Evolutionary conservation across 352 stramenopile genomes (phyloP).

Genomic region (Pythium periplocum): DNA sequence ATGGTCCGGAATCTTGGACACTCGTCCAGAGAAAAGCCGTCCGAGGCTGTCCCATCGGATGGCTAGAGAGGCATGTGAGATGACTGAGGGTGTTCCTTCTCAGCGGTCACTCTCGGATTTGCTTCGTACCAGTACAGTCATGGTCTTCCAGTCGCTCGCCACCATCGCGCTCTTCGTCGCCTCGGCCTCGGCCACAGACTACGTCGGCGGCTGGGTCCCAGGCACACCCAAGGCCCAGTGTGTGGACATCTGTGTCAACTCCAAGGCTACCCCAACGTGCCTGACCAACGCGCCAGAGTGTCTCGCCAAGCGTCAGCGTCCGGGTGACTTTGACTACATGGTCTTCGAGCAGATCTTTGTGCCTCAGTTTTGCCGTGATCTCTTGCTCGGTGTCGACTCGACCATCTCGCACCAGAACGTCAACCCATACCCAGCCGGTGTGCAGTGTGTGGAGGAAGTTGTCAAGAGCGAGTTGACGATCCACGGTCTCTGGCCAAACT

Average conservation of each 20-base stretch:
- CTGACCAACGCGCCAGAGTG: constrained; percentile 39
- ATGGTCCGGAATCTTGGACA: too few species aligned
- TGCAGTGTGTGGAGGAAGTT: constrained; percentile 32
- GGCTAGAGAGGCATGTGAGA: too few species aligned
- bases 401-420: constrained; percentile 82
- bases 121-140: too few species aligned
- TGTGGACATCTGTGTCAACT: constrained; percentile 57
- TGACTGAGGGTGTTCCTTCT: too few species aligned
- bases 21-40: too few species aligned
- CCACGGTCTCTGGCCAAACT: constrained; percentile 76
- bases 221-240: constrained; percentile 31
- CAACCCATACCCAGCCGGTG: constrained; percentile 50
- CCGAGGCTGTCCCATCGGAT: too few species aligned
- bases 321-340: constrained; percentile 63
- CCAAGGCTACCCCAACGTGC: constrained; percentile 40
- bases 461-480: constrained; percentile 60
- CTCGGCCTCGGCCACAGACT: constrained; percentile 28
- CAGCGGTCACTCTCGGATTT: too few species aligned
- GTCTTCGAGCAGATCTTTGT: constrained; percentile 66
- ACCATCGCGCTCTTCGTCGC: constrained; percentile 1
- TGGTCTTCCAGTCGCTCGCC: background rate
- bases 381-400: constrained; percentile 60
- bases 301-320: constrained; percentile 42
- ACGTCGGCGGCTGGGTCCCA: constrained; percentile 42
- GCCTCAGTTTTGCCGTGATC: constrained; percentile 69